A percentile compares a stretch with the other conserved stretches of the same genome.
Conservation (phyloP, 192 early-diverging fungal species). For the Phlyctochytrium bullatum region DNA sequence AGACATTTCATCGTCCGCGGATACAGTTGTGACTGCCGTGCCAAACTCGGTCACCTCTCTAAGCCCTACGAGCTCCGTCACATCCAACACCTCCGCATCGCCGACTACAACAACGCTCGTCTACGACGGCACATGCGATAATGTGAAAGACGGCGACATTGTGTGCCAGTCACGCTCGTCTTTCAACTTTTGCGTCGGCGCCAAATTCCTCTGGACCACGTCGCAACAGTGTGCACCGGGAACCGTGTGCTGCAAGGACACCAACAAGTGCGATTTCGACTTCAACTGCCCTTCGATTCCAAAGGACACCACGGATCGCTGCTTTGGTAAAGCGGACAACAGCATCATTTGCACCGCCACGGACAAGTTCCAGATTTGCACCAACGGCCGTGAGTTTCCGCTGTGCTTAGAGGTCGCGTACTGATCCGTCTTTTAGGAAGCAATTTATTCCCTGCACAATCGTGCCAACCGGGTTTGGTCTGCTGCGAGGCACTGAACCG, state of each 20-base stretch:
- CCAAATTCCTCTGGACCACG: too few species aligned
- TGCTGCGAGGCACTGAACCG: constrained; percentile 4
- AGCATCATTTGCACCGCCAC: neutral
- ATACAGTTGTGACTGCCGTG: too few species aligned
- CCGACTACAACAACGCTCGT: too few species aligned
- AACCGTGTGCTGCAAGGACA: neutral
- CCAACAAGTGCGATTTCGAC: neutral
- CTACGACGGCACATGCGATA: too few species aligned
- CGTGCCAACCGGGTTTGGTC: neutral
- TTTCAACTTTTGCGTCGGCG: too few species aligned
- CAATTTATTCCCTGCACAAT: neutral
- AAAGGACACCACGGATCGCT: neutral
- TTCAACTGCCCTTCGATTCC: neutral
- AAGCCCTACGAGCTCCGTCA: too few species aligned
- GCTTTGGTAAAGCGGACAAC: neutral
- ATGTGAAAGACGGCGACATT: too few species aligned
- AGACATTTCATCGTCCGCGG: too few species aligned
- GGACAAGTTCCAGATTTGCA: neutral
- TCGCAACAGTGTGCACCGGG: neutral
- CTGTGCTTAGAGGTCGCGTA: neutral
- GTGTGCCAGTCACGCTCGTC: too few species aligned
- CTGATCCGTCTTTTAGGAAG: neutral
- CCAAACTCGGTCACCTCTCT: too few species aligned
- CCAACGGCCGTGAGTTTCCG: constrained; percentile 6
- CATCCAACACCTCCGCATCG: too few species aligned